These are phyloP conservation scores for Gossypium rotundifolium DNA, from an alignment of 345 rosid genomes.

Conservation along the genomic window DNA sequence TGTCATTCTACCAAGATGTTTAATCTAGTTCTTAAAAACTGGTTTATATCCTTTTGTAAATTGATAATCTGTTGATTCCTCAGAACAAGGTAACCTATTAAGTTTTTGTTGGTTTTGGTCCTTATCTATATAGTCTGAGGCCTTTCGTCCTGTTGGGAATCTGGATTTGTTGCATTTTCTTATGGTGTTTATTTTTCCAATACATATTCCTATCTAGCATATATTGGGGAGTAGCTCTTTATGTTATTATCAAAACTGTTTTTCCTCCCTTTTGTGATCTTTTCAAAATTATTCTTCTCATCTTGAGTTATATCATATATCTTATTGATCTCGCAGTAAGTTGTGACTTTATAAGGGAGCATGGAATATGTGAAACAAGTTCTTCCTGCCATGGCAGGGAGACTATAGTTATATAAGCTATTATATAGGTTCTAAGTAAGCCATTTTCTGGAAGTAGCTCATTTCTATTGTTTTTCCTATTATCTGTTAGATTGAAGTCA, in stretches of 20 bases:
- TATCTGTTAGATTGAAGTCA: slow-evolving; percentile 78
- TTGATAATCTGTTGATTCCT: neutral
- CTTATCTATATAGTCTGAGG: neutral
- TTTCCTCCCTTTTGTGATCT: neutral
- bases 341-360: neutral
- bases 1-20: neutral
- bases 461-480: neutral
- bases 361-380: neutral
- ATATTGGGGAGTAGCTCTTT: neutral
- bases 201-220: neutral
- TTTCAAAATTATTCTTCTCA: neutral
- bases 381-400: neutral
- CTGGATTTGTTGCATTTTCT: slow-evolving; percentile 6
- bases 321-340: neutral
- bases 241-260: neutral
- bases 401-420: neutral
- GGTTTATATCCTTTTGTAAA: neutral
- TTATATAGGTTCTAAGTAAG: neutral
- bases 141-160: neutral
- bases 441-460: neutral
- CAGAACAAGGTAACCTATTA: neutral
- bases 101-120: neutral
- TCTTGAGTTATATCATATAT: neutral
- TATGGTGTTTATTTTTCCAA: neutral
- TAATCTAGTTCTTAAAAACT: neutral